Evolutionary conservation across 768 basidiomycete genomes (phyloP).

Genomic region (Hypholoma fasciculare): DNA sequence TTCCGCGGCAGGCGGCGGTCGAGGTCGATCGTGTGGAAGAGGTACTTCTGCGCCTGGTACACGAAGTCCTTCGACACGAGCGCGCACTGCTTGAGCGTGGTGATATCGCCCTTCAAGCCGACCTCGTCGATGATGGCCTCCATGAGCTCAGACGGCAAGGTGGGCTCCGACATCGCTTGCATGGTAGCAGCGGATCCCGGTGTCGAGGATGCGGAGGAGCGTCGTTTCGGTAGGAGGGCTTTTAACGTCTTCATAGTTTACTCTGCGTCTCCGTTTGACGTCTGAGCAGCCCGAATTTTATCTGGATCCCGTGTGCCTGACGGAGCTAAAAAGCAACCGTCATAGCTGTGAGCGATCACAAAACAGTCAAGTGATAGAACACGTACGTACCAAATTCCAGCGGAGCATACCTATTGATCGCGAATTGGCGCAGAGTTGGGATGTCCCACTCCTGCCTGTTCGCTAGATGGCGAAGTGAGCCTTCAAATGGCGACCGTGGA

Average conservation of each 20-base stretch:
- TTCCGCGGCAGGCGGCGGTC: conserved; percentile 13
- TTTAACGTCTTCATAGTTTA: not conserved
- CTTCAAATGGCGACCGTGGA: too few species aligned
- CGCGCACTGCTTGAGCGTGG: conserved; percentile 16
- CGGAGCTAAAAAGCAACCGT: not conserved
- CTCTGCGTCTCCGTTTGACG: not conserved
- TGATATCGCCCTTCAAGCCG: conserved; percentile 9
- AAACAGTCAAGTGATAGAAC: too few species aligned
- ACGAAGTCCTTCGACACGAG: conserved; percentile 18
- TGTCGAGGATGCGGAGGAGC: not conserved
- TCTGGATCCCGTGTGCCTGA: not conserved
- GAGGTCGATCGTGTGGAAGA: conserved; percentile 19
- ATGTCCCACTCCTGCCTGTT: too few species aligned
- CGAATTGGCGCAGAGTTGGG: too few species aligned
- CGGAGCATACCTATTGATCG: too few species aligned
- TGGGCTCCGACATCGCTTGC: not conserved
- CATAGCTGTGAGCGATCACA: not conserved
- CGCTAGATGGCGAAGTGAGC: too few species aligned
- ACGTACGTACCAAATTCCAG: too few species aligned
- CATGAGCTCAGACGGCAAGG: conserved; percentile 19
- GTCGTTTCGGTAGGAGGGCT: not conserved
- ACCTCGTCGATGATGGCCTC: conserved; percentile 22
- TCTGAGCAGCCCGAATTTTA: not conserved
- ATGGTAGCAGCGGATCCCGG: not conserved
- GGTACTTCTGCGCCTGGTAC: conserved; percentile 16